Evolutionary conservation across 305 asterid genomes (phyloP), one percentile per base, ranked within the genome.

Genomic region (Fraxinus latifolia): DNA sequence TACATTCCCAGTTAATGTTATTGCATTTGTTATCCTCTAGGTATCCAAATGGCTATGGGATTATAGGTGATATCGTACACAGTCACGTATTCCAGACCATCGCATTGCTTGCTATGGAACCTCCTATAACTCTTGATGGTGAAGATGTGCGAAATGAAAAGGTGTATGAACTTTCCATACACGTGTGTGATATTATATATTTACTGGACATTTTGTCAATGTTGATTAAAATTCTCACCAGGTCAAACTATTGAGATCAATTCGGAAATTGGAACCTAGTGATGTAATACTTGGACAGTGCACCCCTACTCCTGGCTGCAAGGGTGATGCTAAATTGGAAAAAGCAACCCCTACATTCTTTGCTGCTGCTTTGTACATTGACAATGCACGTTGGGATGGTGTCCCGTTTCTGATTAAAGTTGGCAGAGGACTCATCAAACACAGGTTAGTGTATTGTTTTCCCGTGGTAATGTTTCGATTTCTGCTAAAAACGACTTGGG

Each of bases 61-160:
- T 89, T 76, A 86, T 89, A 73, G 83, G 89, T 77, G 92, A 89
- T 83, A 88, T 89, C 80, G 90, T 89, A 79, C 92, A 89, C 29
- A 89, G 92, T 83, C 92, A 89, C 82, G 86, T 89, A 39, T 87
- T 89, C 79, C 92, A 89, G 79, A 87, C 92, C 44, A 87, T 89
- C 68, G 88, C 92, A 17, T 87, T 89, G 85, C 92, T 89, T 86
- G 87, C 92, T 67, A 89, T 89, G 92, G 92, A 89, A 78, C 92
- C 89, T 39, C 92, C 90, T 31, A 84, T 86, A 74, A 77, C 87
- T 70, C 90, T 87, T 77, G 87, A 86, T 9, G 89, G 90, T 67
- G 74, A 67, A 12, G 36, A 67, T 67, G 36, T 67, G 74, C 74
- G 36, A 11, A 27, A 86, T 80, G 89, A 89, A 47, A 89, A 89